Conservation (phyloP, 2,329 filamentous ascomycete genomes). For the Pseudomassariella vexata region DNA sequence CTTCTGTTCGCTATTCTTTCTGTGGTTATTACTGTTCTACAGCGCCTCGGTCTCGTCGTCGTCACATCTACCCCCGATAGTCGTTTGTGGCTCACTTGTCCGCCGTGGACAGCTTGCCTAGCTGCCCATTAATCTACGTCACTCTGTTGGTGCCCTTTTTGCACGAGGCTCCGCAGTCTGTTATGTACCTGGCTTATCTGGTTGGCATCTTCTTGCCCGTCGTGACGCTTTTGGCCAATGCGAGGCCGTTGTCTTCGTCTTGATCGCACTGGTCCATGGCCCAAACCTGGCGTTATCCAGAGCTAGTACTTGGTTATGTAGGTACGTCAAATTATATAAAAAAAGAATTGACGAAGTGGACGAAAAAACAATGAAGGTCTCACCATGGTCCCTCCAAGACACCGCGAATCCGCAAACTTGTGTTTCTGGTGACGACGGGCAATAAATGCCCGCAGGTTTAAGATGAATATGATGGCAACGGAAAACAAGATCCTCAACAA, state of each 20-base stretch:
- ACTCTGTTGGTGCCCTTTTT: conserved; percentile 18
- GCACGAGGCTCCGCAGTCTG: conserved; percentile 19
- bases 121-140: conserved; percentile 23
- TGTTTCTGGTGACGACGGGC: conserved; percentile 14
- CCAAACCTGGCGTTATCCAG: conserved; percentile 4
- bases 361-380: neutral
- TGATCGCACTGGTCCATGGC: conserved; percentile 14
- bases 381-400: conserved; percentile 14
- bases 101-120: conserved; percentile 17
- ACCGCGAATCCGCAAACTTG: conserved; percentile 14
- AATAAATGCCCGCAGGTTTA: too few species aligned
- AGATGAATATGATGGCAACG: conserved; percentile 16
- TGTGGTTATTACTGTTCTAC: conserved; percentile 21
- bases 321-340: too few species aligned
- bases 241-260: conserved; percentile 6
- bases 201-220: conserved; percentile 6
- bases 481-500: conserved; percentile 4
- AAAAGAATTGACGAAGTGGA: too few species aligned
- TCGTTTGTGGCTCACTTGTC: conserved; percentile 17
- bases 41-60: conserved; percentile 22
- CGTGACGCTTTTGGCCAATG: neutral
- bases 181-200: conserved; percentile 12
- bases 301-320: too few species aligned
- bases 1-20: conserved; percentile 20
- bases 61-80: conserved; percentile 21